Evolutionary conservation across 169 alveolate species (phyloP).

Genomic region (Nephromyces sp.): DNA sequence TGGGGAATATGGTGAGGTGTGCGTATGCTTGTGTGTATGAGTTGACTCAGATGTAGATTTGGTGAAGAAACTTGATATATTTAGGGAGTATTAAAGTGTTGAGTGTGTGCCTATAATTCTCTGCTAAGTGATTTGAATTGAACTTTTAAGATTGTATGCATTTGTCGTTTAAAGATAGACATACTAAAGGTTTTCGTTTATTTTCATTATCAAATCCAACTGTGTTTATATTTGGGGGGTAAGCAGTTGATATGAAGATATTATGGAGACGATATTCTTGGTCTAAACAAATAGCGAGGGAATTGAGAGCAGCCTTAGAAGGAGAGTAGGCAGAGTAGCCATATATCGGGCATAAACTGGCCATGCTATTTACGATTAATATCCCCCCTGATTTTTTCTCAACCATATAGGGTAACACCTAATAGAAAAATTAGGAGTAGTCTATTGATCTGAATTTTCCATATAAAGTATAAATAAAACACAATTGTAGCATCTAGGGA

Average conservation of each 20-base stretch:
- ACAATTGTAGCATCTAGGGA: not conserved
- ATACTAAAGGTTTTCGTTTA: constrained; percentile 23
- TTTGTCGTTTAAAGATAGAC: not conserved
- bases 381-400: constrained; percentile 15
- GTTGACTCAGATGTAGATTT: too few relatives aligned
- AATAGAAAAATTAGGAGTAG: not conserved
- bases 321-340: constrained; percentile 28
- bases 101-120: too few relatives aligned
- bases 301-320: constrained; percentile 22
- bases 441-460: not conserved
- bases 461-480: not conserved
- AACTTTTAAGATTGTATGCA: too few relatives aligned
- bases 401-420: constrained; percentile 21
- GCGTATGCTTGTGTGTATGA: too few relatives aligned
- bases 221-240: constrained; percentile 26
- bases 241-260: constrained; percentile 24
- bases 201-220: constrained; percentile 28
- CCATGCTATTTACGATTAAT: constrained; percentile 25
- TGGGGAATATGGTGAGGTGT: too few relatives aligned
- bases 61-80: too few relatives aligned
- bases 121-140: too few relatives aligned
- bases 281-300: constrained; percentile 24
- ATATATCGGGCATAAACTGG: constrained; percentile 28
- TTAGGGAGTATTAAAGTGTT: too few relatives aligned
- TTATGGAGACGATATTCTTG: constrained; percentile 23